These are phyloP conservation scores for Scheffersomyces segobiensis DNA, from an alignment of 1,139 yeast genomes.

Conservation along the genomic window DNA sequence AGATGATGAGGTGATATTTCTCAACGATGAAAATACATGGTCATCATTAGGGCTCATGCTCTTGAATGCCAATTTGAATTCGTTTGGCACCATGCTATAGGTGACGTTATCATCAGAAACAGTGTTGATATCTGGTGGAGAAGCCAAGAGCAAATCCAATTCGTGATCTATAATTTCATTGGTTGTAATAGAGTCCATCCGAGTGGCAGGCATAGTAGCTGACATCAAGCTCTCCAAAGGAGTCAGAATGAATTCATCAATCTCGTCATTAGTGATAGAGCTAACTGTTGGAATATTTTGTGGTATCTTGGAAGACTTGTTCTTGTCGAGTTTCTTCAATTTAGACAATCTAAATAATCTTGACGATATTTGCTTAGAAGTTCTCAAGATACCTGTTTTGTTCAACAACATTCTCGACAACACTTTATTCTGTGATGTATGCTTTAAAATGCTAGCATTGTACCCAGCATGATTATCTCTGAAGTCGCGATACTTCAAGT, in stretches of 20 bases:
- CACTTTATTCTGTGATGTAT: conserved; percentile 42
- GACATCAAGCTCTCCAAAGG: conserved; percentile 12
- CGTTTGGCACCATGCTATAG: conserved; percentile 9
- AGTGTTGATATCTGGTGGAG: conserved; percentile 9
- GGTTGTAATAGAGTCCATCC: conserved; percentile 15
- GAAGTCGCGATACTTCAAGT: conserved; percentile 37
- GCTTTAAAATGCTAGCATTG: conserved; percentile 25
- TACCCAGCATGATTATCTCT: conserved; percentile 27
- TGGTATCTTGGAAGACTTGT: conserved; percentile 10
- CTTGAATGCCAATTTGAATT: conserved; percentile 6
- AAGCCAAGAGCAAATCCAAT: conserved; percentile 15
- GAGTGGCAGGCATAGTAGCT: conserved; percentile 2
- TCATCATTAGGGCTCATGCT: background rate
- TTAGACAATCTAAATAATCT: conserved; percentile 20
- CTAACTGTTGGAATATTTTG: background rate
- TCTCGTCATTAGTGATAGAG: conserved; percentile 4
- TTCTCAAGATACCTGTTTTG: conserved; percentile 37
- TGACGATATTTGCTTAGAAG: conserved; percentile 44
- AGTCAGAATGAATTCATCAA: conserved; percentile 15
- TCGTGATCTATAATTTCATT: conserved; percentile 17
- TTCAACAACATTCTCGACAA: conserved; percentile 43
- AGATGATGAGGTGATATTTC: conserved; percentile 2
- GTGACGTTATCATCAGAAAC: background rate
- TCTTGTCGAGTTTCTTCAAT: conserved; percentile 16
- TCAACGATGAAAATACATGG: conserved; percentile 11